Conservation (phyloP, 306 rosid genomes). For the Lablab purpureus region DNA sequence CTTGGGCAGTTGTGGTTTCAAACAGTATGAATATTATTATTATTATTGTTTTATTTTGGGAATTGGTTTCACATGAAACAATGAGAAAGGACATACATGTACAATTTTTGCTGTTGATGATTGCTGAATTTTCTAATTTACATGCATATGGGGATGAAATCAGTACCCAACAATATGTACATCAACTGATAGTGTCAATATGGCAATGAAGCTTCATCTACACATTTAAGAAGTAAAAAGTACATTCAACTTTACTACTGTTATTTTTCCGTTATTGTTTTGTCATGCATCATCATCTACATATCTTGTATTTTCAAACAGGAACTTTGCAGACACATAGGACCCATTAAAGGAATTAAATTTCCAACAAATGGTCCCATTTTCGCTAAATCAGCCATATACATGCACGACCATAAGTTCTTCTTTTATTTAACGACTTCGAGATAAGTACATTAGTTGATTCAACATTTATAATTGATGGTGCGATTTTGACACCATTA, state of each 20-base stretch:
- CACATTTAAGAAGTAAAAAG: slow-evolving; percentile 31
- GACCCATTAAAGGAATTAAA: slow-evolving; percentile 59
- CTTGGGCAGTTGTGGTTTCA: background rate
- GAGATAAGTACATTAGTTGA: slow-evolving; percentile 16
- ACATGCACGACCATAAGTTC: slow-evolving; percentile 41
- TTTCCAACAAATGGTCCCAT: slow-evolving; percentile 53
- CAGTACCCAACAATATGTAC: slow-evolving; percentile 16
- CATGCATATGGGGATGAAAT: slow-evolving; percentile 29
- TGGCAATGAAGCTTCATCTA: slow-evolving; percentile 36
- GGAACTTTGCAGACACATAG: slow-evolving; percentile 43
- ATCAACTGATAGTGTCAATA: slow-evolving; percentile 39
- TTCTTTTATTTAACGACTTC: slow-evolving; percentile 40
- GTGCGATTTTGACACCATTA: slow-evolving; percentile 35
- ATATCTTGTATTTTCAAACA: slow-evolving; percentile 7
- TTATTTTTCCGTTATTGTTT: slow-evolving; percentile 28
- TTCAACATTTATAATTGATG: slow-evolving; percentile 35
- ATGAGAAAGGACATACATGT: slow-evolving; percentile 42
- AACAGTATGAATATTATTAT: background rate
- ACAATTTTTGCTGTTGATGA: slow-evolving; percentile 34
- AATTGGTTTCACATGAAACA: slow-evolving; percentile 28
- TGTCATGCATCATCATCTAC: slow-evolving; percentile 27
- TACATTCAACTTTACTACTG: slow-evolving; percentile 24
- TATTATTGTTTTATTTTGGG: slow-evolving; percentile 6
- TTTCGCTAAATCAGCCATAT: slow-evolving; percentile 41
- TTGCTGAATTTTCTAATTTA: slow-evolving; percentile 39